Evolutionary conservation across 768 basidiomycete genomes (phyloP), one percentile per base, ranked within the genome.

Genomic region (Tylopilus rubrobrunneus): DNA sequence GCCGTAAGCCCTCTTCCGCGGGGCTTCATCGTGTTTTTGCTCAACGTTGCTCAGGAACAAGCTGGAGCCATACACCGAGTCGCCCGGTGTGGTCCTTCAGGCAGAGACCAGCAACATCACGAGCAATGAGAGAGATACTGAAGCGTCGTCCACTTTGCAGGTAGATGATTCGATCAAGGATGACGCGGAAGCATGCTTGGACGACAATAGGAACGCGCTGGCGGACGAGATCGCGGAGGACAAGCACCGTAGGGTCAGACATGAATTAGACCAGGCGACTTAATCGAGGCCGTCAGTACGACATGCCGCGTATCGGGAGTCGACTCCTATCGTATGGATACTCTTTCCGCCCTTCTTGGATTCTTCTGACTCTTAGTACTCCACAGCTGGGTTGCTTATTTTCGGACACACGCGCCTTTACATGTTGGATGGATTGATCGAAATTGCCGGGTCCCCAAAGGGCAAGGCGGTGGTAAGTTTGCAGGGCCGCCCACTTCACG

Each of bases 231-330:
- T 92, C 29, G 76, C 83, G 1, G 93, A 94, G 44, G 92, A 96
- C 70, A 96, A 92, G 63, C 86, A 93, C 67, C 82, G 93, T 17
- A 76, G 91, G 51, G 84, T 97, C 7, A 79, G 92, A 39, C 90
- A 92, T 62, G 87, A 93, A 54, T 76, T 96, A 25, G 90, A 65
- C 84, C 89, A 23, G 90, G 91, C 4, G 94, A 98, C 67, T 80
- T 93, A 8, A 90, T 98, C 34, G 90, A 95, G 58, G 90, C 84
- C 14, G 84, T 90, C 7, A 80, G 80, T 49, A 98, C 94, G 11
- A 90, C 94, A 45, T 89, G 91, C 7, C 82, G 92, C 12, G 83
- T 97, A 46, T 84, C 84, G 14, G 95, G 94, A 1, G 91, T 98
- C 5, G 95, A 97, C 69, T 91, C 92, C 15, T 92, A 86, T 55